phyloP scores from a whole-genome alignment of 179 eudicot species.

The Carnegiea gigantea region DNA sequence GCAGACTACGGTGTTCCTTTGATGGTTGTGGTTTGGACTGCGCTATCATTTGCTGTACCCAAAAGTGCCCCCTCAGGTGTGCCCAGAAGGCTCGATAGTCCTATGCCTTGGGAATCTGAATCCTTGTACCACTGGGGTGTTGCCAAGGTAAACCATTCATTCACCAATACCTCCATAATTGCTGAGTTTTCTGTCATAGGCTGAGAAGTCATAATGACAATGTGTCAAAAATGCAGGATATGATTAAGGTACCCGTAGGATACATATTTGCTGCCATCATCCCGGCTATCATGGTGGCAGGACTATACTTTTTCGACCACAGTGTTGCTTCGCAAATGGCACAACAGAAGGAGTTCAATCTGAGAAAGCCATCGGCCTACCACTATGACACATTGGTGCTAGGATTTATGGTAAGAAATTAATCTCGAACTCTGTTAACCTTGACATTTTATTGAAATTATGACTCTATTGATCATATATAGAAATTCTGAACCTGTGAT shows the following conservation, averaged over 20 bases:
- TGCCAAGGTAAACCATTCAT: slow-evolving; percentile 34
- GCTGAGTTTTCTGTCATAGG: neutral
- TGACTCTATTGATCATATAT: neutral
- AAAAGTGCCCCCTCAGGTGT: slow-evolving; percentile 49
- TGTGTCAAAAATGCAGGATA: slow-evolving; percentile 41
- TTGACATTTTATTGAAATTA: neutral
- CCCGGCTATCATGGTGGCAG: slow-evolving; percentile 67
- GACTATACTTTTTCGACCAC: slow-evolving; percentile 66
- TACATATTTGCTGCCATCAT: slow-evolving; percentile 59
- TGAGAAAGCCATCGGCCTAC: slow-evolving; percentile 63
- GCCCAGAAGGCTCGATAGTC: slow-evolving; percentile 61
- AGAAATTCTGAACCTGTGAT: neutral
- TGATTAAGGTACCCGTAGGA: slow-evolving; percentile 45
- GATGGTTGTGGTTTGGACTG: slow-evolving; percentile 61
- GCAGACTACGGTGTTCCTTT: slow-evolving; percentile 71
- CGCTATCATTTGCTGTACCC: slow-evolving; percentile 47
- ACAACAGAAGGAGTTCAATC: slow-evolving; percentile 67
- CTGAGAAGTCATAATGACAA: neutral
- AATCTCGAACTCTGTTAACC: neutral
- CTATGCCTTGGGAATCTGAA: slow-evolving; percentile 57
- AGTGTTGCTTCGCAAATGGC: slow-evolving; percentile 70
- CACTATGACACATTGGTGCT: slow-evolving; percentile 63
- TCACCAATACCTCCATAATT: neutral
- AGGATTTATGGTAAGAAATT: slow-evolving; percentile 48
- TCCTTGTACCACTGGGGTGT: slow-evolving; percentile 58